Conservation (phyloP, 192 early-diverging fungal species). For the Coemansia asiatica region DNA sequence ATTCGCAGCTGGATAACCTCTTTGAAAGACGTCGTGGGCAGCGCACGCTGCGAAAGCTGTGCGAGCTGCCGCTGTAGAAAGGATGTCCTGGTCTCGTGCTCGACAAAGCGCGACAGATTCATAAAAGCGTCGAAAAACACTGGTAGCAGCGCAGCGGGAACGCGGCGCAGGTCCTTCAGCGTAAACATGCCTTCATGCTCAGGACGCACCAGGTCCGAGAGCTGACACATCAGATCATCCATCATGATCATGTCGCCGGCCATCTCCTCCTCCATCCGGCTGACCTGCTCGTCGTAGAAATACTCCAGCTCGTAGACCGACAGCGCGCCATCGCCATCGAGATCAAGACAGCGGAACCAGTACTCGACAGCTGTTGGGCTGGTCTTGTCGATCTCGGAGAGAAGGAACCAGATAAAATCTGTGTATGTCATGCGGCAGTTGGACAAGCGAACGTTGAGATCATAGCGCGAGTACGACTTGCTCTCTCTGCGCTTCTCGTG, state of each 20-base stretch:
- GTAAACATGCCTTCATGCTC: slow-evolving; percentile 47
- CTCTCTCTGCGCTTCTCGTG: slow-evolving; percentile 30
- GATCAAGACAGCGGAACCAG: slow-evolving; percentile 94
- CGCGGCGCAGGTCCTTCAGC: slow-evolving; percentile 47
- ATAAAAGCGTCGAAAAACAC: slow-evolving; percentile 57
- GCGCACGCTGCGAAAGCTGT: slow-evolving; percentile 47
- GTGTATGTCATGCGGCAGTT: slow-evolving; percentile 71
- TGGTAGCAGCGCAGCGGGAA: slow-evolving; percentile 31
- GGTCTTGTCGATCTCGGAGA: slow-evolving; percentile 81
- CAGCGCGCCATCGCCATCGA: slow-evolving; percentile 85
- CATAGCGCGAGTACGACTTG: slow-evolving; percentile 32
- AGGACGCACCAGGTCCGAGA: slow-evolving; percentile 53
- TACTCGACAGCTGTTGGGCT: slow-evolving; percentile 64
- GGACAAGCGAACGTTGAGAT: slow-evolving; percentile 41
- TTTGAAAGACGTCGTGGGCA: slow-evolving; percentile 38
- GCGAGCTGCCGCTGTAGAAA: slow-evolving; percentile 54
- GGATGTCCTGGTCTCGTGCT: slow-evolving; percentile 52
- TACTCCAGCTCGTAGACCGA: slow-evolving; percentile 81
- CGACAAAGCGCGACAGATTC: slow-evolving; percentile 51
- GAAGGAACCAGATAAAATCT: slow-evolving; percentile 85
- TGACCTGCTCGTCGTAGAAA: slow-evolving; percentile 83
- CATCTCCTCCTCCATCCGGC: slow-evolving; percentile 61
- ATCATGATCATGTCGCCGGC: slow-evolving; percentile 51
- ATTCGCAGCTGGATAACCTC: slow-evolving; percentile 52
- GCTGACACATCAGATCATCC: slow-evolving; percentile 56